phyloP scores from a whole-genome alignment of 768 basidiomycete species.

The Boletus subcaerulescens region DNA sequence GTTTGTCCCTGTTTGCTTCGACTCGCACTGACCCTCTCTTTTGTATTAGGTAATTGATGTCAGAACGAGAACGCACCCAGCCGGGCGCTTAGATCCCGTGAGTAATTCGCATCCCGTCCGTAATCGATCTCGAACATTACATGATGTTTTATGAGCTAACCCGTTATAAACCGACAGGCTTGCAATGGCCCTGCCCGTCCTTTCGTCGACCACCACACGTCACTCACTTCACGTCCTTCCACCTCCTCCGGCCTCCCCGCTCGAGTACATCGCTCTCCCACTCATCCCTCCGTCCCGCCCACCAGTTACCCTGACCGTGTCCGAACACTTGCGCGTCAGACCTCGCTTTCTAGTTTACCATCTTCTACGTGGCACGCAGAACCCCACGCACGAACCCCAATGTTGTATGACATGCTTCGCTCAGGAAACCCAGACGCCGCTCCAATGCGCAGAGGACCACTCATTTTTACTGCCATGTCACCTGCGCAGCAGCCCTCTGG shows the following conservation, averaged over 20 bases:
- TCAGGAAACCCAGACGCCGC: slow-evolving; percentile 14
- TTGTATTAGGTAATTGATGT: slow-evolving; percentile 31
- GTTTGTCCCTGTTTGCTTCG: slow-evolving; percentile 9
- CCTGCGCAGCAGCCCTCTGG: slow-evolving; percentile 21
- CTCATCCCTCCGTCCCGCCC: slow-evolving; percentile 8
- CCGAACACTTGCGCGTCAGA: slow-evolving; percentile 4
- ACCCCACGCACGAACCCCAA: not conserved
- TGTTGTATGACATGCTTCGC: slow-evolving; percentile 24
- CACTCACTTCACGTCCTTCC: slow-evolving; percentile 6
- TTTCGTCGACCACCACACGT: not conserved
- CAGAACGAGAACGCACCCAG: slow-evolving; percentile 2
- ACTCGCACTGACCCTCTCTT: slow-evolving; percentile 4
- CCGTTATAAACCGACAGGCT: slow-evolving; percentile 21
- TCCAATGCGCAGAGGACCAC: slow-evolving; percentile 46
- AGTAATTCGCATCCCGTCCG: slow-evolving; percentile 18
- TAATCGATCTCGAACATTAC: slow-evolving; percentile 12
- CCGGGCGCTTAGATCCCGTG: slow-evolving; percentile 18
- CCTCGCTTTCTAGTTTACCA: slow-evolving; percentile 8
- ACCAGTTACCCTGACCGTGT: slow-evolving; percentile 20
- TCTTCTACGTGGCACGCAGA: not conserved
- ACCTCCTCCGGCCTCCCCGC: slow-evolving; percentile 5
- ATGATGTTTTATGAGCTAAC: slow-evolving; percentile 15
- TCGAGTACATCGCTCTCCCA: slow-evolving; percentile 12
- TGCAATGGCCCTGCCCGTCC: not conserved
- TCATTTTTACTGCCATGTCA: slow-evolving; percentile 62